A percentile compares a stretch with the other conserved stretches of the same genome.
Conservation (phyloP, 345 rosid species). For the Aquilaria yunnanensis region DNA sequence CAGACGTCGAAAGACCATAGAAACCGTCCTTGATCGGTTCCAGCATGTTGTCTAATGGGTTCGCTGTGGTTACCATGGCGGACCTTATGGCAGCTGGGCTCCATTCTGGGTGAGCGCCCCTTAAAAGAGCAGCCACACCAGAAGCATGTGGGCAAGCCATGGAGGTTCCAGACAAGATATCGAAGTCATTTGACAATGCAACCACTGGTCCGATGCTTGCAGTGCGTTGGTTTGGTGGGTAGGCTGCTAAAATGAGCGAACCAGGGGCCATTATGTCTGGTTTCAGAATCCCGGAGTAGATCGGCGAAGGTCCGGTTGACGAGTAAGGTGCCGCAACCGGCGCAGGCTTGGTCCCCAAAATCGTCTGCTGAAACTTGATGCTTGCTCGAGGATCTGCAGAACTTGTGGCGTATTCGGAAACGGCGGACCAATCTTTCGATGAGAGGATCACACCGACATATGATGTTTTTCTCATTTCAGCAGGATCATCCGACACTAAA, state of each 20-base stretch:
- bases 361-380: conserved; percentile 33
- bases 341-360: conserved; percentile 32
- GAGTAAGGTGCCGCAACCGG: conserved; percentile 33
- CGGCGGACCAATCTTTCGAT: conserved; percentile 1
- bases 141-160: conserved; percentile 58
- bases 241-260: conserved; percentile 37
- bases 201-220: conserved; percentile 3
- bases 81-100: conserved; percentile 46
- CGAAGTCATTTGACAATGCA: conserved; percentile 21
- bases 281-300: conserved; percentile 37
- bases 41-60: conserved; percentile 28
- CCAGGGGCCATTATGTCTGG: conserved; percentile 56
- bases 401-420: conserved; percentile 19
- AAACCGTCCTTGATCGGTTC: conserved; percentile 28
- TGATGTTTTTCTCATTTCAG: background rate
- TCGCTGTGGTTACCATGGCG: conserved; percentile 40
- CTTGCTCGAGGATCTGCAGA: conserved; percentile 20
- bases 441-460: conserved; percentile 11
- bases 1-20: background rate
- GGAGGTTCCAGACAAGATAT: conserved; percentile 45
- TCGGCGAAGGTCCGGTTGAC: conserved; percentile 51
- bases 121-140: conserved; percentile 47
- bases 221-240: conserved; percentile 21
- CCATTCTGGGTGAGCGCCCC: conserved; percentile 39
- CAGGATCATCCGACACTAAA: conserved; percentile 11